Evolutionary conservation across 768 basidiomycete genomes (phyloP).

Genomic region (Obba rivulosa): DNA sequence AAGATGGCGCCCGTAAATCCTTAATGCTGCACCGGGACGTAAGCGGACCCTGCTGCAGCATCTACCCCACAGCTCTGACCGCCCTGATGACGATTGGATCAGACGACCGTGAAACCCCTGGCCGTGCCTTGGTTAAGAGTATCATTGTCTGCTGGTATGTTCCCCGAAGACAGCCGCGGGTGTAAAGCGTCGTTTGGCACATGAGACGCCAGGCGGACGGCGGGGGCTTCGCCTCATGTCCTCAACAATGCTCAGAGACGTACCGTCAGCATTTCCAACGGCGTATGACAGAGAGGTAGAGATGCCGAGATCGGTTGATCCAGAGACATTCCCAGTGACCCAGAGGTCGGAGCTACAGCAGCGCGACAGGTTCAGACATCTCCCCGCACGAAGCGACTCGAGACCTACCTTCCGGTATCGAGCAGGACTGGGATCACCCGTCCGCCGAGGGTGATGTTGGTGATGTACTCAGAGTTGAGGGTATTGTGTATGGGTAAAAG

Average conservation of each 20-base stretch:
- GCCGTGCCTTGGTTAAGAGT: too few relatives aligned
- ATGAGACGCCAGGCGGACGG: too few relatives aligned
- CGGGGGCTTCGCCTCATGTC: too few relatives aligned
- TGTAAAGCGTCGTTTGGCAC: too few relatives aligned
- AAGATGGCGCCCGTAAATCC: too few relatives aligned
- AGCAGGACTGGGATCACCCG: conserved; percentile 52
- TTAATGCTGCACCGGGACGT: too few relatives aligned
- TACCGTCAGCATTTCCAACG: conserved; percentile 61
- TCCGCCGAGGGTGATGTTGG: conserved; percentile 66
- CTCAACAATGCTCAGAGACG: conserved; percentile 9
- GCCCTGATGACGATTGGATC: too few relatives aligned
- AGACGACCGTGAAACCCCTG: too few relatives aligned
- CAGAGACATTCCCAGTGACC: conserved; percentile 49
- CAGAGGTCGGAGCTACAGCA: conserved; percentile 65
- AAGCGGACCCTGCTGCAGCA: too few relatives aligned
- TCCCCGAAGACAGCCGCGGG: too few relatives aligned
- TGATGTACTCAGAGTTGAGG: conserved; percentile 68
- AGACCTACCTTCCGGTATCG: conserved; percentile 69
- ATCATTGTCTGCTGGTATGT: too few relatives aligned
- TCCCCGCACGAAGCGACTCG: background rate
- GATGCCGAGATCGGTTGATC: conserved; percentile 51
- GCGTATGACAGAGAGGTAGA: conserved; percentile 58
- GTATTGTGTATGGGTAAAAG: conserved; percentile 51
- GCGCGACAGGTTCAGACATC: conserved; percentile 2
- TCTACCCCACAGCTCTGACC: too few relatives aligned